Base-by-base conservation (phyloP, 148 eudicot genomes). In the Pouteria glomerata region DNA sequence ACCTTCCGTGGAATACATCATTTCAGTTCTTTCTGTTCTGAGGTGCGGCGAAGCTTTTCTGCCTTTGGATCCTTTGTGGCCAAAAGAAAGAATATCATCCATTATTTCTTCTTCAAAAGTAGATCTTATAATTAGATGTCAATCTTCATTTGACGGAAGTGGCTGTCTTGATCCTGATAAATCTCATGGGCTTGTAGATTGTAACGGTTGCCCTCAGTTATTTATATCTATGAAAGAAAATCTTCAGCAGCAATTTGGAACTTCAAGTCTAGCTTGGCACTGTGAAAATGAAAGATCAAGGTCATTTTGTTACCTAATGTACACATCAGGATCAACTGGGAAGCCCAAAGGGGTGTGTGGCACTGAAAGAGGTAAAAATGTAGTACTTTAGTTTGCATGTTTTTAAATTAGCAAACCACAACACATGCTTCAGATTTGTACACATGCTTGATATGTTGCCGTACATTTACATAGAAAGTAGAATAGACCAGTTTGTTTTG, bases 271-370 rank as follows among this genome's bases (percentile, higher is more conserved):
- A 61, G 78, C 58, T 34, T 94, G 91, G 88, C 87, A 90, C 76
- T 91, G 96, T 87, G 90, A 89, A 74, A 77, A 62, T 70, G 73
- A 72, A 67, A 73, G 57, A 24, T 64, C 47, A 26, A 82, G 85
- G 74, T 72, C 77, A 66, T 91, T 91, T 81, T 85, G 96, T 79
- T 94, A 91, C 75, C 76, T 94, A 75, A 89, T 94, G 97, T 86
- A 89, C 73, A 94, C 98, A 53, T 94, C 98, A 0, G 97, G 98
- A 35, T 94, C 98, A 64, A 91, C 83, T 59, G 98, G 98, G 69
- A 83, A 86, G 71, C 93, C 98, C 37, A 94, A 89, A 76, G 97
- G 93, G 72, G 91, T 94, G 59, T 89, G 97, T 78, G 96, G 97
- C 65, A 87, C 91, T 60, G 97, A 94, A 85, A 78, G 57, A 73